Conservation (phyloP, 2,329 filamentous ascomycete genomes). For the Trichoderma brevicompactum region DNA sequence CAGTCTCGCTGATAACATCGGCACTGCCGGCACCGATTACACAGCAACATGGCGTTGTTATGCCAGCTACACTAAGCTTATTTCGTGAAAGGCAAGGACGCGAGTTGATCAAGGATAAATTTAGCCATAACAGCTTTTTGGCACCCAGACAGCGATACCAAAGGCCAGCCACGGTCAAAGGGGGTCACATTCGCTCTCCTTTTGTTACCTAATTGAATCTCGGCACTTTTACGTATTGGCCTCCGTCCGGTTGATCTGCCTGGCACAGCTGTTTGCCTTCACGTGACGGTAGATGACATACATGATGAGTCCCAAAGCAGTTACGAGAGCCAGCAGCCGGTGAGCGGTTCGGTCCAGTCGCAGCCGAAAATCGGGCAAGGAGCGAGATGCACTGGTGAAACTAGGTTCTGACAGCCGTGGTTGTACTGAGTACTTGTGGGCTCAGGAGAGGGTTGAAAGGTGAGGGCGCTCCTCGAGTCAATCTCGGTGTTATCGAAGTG, state of each 20-base stretch:
- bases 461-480: neutral
- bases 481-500: constrained; percentile 20
- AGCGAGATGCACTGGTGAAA: neutral
- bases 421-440: neutral
- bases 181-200: neutral
- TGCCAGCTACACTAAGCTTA: constrained; percentile 6
- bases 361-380: neutral
- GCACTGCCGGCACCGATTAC: neutral
- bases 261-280: neutral
- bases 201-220: neutral
- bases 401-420: neutral
- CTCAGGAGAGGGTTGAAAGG: neutral
- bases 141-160: no score
- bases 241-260: neutral
- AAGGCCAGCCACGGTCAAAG: no score
- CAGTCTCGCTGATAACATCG: neutral
- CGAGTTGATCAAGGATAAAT: neutral
- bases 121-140: neutral
- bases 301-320: neutral
- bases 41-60: neutral
- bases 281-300: constrained; percentile 1
- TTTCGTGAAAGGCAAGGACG: neutral
- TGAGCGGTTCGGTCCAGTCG: neutral
- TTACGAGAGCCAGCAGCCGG: neutral
- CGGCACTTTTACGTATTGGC: neutral